Evolutionary conservation across 768 basidiomycete genomes (phyloP).

Genomic region (Boletus insuetus): DNA sequence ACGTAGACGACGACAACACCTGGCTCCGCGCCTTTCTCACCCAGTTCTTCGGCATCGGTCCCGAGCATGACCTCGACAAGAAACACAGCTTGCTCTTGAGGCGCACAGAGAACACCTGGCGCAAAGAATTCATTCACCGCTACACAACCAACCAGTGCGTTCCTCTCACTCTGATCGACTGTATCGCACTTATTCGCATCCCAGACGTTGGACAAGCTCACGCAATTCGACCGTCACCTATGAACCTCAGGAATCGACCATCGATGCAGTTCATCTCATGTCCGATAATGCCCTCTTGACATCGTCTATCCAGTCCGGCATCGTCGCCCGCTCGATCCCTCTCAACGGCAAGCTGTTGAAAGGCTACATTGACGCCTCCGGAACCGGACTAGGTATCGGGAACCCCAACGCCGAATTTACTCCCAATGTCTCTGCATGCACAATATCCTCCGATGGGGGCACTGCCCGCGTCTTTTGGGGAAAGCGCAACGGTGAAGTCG

Average conservation of each 20-base stretch:
- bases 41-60: conserved; percentile 63
- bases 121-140: conserved; percentile 61
- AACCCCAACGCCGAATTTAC: conserved; percentile 77
- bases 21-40: conserved; percentile 75
- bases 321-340: conserved; percentile 71
- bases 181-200: conserved; percentile 1
- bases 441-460: conserved; percentile 58
- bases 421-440: conserved; percentile 60
- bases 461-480: conserved; percentile 76
- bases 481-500: conserved; percentile 63
- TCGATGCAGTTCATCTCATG: conserved; percentile 61
- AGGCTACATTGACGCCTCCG: conserved; percentile 67
- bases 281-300: conserved; percentile 54
- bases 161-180: neutral
- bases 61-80: conserved; percentile 55
- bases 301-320: conserved; percentile 63
- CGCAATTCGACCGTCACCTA: conserved; percentile 60
- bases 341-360: conserved; percentile 66
- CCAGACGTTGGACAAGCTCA: conserved; percentile 70
- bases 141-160: conserved; percentile 53
- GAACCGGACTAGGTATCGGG: conserved; percentile 56
- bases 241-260: conserved; percentile 55
- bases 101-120: conserved; percentile 61
- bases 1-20: conserved; percentile 75
- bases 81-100: conserved; percentile 50